Percentiles rank a stretch among this genome's conserved stretches.
Conservation (phyloP, 306 rosid genomes). For the Clitoria ternatea region DNA sequence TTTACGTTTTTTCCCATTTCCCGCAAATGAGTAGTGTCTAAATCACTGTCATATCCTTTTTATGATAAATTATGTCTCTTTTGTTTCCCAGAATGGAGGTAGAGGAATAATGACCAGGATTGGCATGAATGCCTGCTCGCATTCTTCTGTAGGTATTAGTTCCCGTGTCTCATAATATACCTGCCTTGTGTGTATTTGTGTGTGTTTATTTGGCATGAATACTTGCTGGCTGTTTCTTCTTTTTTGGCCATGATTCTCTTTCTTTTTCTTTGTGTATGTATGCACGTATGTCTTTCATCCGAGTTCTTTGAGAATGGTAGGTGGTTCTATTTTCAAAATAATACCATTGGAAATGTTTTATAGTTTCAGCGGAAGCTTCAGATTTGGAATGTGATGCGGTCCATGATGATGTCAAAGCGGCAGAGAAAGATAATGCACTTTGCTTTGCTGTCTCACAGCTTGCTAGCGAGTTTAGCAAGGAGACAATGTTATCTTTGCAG, state of each 20-base stretch:
- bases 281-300: neutral
- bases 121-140: slow-evolving; percentile 27
- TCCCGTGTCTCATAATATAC: neutral
- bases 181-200: neutral
- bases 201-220: neutral
- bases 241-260: neutral
- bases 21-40: neutral
- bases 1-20: neutral
- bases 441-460: slow-evolving; percentile 60
- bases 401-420: slow-evolving; percentile 55
- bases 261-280: neutral
- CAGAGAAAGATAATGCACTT: slow-evolving; percentile 58
- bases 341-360: neutral
- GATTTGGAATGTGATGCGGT: slow-evolving; percentile 48
- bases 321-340: neutral
- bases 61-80: neutral
- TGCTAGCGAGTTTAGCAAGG: slow-evolving; percentile 59
- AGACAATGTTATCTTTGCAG: slow-evolving; percentile 56
- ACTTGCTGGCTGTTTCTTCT: neutral
- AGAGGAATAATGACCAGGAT: slow-evolving; percentile 26
- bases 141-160: slow-evolving; percentile 50
- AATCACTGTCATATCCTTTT: neutral
- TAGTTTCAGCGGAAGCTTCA: slow-evolving; percentile 42
- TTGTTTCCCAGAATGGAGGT: slow-evolving; percentile 44
- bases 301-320: neutral